Conservation (phyloP, 2,329 filamentous ascomycete genomes). For the Emmonsiellopsis sp. region DNA sequence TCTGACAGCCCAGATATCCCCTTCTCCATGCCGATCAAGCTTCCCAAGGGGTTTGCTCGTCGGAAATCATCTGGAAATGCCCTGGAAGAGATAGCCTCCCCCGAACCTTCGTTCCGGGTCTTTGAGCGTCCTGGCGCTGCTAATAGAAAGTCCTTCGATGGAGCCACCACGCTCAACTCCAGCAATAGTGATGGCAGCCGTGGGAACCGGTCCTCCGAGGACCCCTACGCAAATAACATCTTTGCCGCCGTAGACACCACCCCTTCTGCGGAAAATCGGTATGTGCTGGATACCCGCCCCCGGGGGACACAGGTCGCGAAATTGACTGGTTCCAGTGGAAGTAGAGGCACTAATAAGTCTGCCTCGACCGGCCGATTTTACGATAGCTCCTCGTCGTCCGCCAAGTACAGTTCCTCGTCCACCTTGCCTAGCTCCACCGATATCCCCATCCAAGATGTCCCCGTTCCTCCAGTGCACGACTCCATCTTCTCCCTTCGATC, state of each 20-base stretch:
- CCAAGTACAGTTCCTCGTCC: conserved; percentile 46
- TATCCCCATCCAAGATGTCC: conserved; percentile 31
- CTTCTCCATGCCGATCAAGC: conserved; percentile 46
- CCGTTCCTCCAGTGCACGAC: conserved; percentile 30
- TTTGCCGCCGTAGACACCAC: conserved; percentile 26
- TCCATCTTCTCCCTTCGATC: conserved; percentile 34
- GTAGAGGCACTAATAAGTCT: conserved; percentile 41
- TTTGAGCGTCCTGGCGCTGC: conserved; percentile 40
- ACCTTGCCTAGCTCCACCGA: conserved; percentile 49
- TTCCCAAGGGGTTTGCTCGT: conserved; percentile 45
- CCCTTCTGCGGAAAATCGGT: conserved; percentile 27
- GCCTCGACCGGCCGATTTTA: conserved; percentile 37
- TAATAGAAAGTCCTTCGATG: conserved; percentile 34
- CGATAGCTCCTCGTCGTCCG: conserved; percentile 39
- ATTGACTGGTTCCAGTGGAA: conserved; percentile 33
- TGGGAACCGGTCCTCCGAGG: conserved; percentile 27
- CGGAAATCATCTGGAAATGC: conserved; percentile 49
- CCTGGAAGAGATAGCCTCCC: conserved; percentile 38
- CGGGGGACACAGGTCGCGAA: conserved; percentile 11
- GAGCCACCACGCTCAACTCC: conserved; percentile 28
- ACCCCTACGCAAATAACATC: conserved; percentile 29
- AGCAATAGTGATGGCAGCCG: conserved; percentile 22
- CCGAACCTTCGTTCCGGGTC: conserved; percentile 44
- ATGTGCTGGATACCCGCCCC: conserved; percentile 12
- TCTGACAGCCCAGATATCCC: not conserved